These are phyloP conservation scores for Ballota nigra DNA, from an alignment of 257 asterid species.

Conservation along the genomic window DNA sequence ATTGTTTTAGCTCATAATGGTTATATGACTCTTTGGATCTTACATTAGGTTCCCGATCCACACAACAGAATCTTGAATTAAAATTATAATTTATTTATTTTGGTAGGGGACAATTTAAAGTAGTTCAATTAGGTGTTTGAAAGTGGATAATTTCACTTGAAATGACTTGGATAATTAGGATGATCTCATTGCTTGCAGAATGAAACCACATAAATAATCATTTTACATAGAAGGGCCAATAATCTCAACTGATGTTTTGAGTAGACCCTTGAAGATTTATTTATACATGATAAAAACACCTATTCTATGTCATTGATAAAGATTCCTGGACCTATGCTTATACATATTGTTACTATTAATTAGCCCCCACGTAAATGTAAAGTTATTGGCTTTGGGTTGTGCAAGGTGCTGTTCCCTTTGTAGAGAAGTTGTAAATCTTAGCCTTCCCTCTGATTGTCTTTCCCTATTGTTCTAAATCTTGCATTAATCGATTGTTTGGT, in stretches of 20 bases:
- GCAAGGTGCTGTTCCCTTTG: too few relatives aligned
- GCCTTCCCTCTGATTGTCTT: too few relatives aligned
- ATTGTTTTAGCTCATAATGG: not conserved
- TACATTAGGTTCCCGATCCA: not conserved
- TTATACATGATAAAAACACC: too few relatives aligned
- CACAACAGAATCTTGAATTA: conserved; percentile 10
- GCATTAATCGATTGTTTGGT: not conserved
- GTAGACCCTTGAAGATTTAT: too few relatives aligned
- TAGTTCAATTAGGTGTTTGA: not conserved
- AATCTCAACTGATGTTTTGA: not conserved
- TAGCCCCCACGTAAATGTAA: too few relatives aligned
- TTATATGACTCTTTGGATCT: not conserved
- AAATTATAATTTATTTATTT: not conserved
- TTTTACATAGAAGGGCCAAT: too few relatives aligned
- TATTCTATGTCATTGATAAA: too few relatives aligned
- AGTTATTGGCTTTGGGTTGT: too few relatives aligned
- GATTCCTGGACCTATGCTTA: too few relatives aligned
- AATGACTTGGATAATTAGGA: not conserved
- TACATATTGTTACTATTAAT: too few relatives aligned
- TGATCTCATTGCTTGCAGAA: not conserved
- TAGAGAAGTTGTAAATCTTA: too few relatives aligned
- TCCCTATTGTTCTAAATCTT: too few relatives aligned
- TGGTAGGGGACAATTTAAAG: not conserved
- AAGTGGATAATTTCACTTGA: not conserved
- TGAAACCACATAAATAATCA: not conserved